Conservation (phyloP, 2,329 filamentous ascomycete species). For the Diaporthe sp. region DNA sequence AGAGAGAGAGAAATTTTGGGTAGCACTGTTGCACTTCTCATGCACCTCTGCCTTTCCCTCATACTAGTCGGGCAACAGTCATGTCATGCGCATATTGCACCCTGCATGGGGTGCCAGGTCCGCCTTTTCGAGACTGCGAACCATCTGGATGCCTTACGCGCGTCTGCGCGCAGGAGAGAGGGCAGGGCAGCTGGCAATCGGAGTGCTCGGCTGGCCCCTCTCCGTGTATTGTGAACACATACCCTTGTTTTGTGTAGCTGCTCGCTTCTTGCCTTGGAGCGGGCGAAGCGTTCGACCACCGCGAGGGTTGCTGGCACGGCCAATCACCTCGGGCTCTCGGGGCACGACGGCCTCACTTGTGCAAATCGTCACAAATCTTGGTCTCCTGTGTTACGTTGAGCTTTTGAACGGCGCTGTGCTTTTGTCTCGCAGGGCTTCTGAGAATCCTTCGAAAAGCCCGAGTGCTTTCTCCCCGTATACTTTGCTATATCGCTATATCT, state of each 20-base stretch:
- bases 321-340: background rate
- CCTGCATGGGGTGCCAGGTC: conserved; percentile 2
- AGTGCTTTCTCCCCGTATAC: background rate
- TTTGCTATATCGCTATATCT: background rate
- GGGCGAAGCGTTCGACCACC: background rate
- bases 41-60: no score
- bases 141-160: conserved; percentile 16
- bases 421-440: background rate
- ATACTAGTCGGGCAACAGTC: no score
- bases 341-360: conserved; percentile 15
- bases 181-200: background rate
- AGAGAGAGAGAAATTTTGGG: background rate
- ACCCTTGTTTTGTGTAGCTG: background rate
- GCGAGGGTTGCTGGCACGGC: background rate
- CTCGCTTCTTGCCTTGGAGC: background rate
- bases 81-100: background rate
- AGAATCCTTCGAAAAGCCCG: background rate
- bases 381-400: conserved; percentile 5
- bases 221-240: background rate
- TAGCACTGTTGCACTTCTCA: background rate
- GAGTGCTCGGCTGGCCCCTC: background rate
- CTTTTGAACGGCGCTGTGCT: background rate
- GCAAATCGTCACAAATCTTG: background rate
- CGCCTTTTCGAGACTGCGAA: conserved; percentile 7
- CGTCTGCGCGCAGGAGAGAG: background rate